Evolutionary conservation across 495 filamentous ascomycete genomes (phyloP), one percentile per base, ranked within the genome.

Genomic region (Penicillium cinerascens): DNA sequence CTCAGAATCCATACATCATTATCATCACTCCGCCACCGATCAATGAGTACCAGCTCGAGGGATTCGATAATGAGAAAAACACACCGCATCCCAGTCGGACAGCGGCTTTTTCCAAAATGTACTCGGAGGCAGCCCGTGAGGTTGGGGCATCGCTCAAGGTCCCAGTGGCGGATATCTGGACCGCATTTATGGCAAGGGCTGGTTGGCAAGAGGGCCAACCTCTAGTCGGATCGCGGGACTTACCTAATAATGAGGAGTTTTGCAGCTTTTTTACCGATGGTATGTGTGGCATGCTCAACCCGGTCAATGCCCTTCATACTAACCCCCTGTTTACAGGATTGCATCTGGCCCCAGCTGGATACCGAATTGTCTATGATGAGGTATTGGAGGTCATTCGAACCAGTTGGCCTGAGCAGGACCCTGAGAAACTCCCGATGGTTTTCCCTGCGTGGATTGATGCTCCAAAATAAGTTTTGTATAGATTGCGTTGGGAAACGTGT

Each of bases 21-120:
- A 68, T 96, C 16, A 75, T 95, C 44, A 89, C 84, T 0, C 89
- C 91, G 22, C 84, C 90, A 2, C 89, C 91, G 1, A 64, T 96
- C 29, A 86, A 93, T 59, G 86, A 96, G 70, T 86, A 92, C 58
- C 79, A 80, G 53, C 64, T 79, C 22, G 73, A 78, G 49, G 61
- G 64, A 47, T 65, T 76, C 16, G 63, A 66, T 25, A 45, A 38
- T 18, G 33, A 26, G 4, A 64, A 66, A 40, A 33, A 51, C 7
- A 55, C 42, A 6, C 54, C 66, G 3, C 70, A 76, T 52, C 74
- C 76, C 9, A 82, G 74, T 27, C 76, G 91, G 44, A 82, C 82
- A 17, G 83, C 87, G 21, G 76, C 72, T 18, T 58, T 75, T 51
- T 87, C 88, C 35, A 86, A 85, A 51, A 57, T 65, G 23, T 96